Conservation (phyloP, 768 basidiomycete species). For the Nevesoporus exiguus region DNA sequence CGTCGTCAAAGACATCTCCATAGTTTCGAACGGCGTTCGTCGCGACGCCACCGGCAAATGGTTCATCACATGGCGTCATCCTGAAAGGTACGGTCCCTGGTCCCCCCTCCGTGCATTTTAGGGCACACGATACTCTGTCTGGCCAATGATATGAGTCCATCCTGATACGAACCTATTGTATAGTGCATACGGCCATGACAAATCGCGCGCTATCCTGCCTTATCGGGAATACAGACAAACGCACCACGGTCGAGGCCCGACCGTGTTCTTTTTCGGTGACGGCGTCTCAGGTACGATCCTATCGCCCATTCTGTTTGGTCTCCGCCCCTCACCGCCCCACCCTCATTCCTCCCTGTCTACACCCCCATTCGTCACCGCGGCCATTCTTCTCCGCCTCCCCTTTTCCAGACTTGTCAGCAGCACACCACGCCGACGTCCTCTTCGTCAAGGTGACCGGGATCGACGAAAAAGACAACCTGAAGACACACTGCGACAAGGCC, state of each 20-base stretch:
- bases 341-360: neutral
- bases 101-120: neutral
- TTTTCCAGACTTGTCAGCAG: constrained; percentile 83
- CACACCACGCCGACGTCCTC: constrained; percentile 87
- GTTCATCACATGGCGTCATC: constrained; percentile 86
- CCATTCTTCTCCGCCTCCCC: neutral
- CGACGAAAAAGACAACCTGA: constrained; percentile 78
- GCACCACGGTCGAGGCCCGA: constrained; percentile 43
- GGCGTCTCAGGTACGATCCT: constrained; percentile 79
- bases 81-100: constrained; percentile 58
- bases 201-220: constrained; percentile 90
- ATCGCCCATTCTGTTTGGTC: neutral
- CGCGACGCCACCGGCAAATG: constrained; percentile 59
- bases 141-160: neutral
- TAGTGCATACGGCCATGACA: constrained; percentile 90
- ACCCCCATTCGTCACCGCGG: neutral
- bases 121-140: neutral
- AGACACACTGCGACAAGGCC: constrained; percentile 74
- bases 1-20: constrained; percentile 72
- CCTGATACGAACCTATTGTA: neutral
- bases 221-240: constrained; percentile 52
- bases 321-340: neutral
- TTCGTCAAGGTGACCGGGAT: constrained; percentile 83
- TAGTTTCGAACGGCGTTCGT: constrained; percentile 91
- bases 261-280: constrained; percentile 95